A percentile compares a stretch with the other conserved stretches of the same genome.
These are phyloP conservation scores for Skeletonema costatum DNA, from an alignment of 108 stramenopile genomes.

Conservation along the genomic window DNA sequence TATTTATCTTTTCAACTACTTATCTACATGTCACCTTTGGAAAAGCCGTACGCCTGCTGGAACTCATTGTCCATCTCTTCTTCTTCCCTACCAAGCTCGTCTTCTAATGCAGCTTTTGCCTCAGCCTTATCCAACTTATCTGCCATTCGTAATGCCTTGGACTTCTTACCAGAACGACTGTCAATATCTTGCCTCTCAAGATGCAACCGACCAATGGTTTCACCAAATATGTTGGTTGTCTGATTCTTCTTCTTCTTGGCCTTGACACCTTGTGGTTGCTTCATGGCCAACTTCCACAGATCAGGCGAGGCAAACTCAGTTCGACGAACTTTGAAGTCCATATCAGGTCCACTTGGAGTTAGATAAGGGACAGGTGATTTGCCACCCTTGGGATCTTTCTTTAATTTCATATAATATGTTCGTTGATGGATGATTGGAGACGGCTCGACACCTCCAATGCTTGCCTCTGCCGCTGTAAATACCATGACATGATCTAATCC, in stretches of 20 bases:
- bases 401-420: slow-evolving; percentile 82
- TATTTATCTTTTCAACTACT: neutral
- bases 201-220: slow-evolving; percentile 96
- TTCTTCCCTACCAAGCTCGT: slow-evolving; percentile 72
- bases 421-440: slow-evolving; percentile 72
- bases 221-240: slow-evolving; percentile 94
- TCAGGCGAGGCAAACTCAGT: slow-evolving; percentile 92
- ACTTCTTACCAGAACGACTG: slow-evolving; percentile 78
- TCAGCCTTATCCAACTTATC: slow-evolving; percentile 73
- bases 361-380: slow-evolving; percentile 87
- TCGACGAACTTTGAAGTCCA: slow-evolving; percentile 87
- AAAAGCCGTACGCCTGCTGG: slow-evolving; percentile 78
- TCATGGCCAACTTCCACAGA: slow-evolving; percentile 90
- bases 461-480: slow-evolving; percentile 74
- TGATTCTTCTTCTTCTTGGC: slow-evolving; percentile 90
- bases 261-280: slow-evolving; percentile 72
- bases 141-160: slow-evolving; percentile 86
- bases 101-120: slow-evolving; percentile 77
- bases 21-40: slow-evolving; percentile 26
- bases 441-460: slow-evolving; percentile 32
- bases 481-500: slow-evolving; percentile 95
- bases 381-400: slow-evolving; percentile 85
- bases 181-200: slow-evolving; percentile 95
- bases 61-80: slow-evolving; percentile 71
- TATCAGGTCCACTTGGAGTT: slow-evolving; percentile 92